Conservation (phyloP, 2,329 filamentous ascomycete genomes). For the Alternaria consortialis region DNA sequence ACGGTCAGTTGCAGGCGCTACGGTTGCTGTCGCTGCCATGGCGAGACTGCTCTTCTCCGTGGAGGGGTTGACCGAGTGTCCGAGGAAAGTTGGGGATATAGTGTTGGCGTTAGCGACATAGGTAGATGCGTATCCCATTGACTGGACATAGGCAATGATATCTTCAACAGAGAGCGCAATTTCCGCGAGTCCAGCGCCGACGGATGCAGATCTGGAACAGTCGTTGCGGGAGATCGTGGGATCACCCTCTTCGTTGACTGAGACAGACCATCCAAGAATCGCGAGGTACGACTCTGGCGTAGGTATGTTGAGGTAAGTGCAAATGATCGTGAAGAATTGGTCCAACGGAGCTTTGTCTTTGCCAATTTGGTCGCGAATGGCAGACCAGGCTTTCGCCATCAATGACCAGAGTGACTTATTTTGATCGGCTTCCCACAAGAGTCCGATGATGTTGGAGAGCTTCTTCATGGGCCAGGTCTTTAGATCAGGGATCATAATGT, state of each 20-base stretch:
- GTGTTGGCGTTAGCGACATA: slow-evolving; percentile 18
- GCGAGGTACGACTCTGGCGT: slow-evolving; percentile 57
- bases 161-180: slow-evolving; percentile 48
- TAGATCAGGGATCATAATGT: slow-evolving; percentile 55
- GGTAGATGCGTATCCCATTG: slow-evolving; percentile 33
- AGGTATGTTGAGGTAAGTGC: slow-evolving; percentile 59
- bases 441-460: slow-evolving; percentile 60
- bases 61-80: slow-evolving; percentile 11
- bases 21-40: neutral
- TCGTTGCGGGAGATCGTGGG: slow-evolving; percentile 24
- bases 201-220: slow-evolving; percentile 19
- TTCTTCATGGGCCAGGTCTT: slow-evolving; percentile 61
- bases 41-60: slow-evolving; percentile 3
- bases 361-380: slow-evolving; percentile 61
- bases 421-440: slow-evolving; percentile 61
- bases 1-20: slow-evolving; percentile 2
- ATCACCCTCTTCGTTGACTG: slow-evolving; percentile 38
- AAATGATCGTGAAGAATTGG: slow-evolving; percentile 58
- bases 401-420: slow-evolving; percentile 63
- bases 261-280: slow-evolving; percentile 58
- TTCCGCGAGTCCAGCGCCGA: slow-evolving; percentile 28
- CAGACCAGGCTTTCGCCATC: slow-evolving; percentile 65
- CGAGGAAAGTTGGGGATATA: slow-evolving; percentile 29
- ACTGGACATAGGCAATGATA: slow-evolving; percentile 40
- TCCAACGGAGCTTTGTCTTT: slow-evolving; percentile 58